Conservation (phyloP, 2,329 filamentous ascomycete species). For the Apiospora koreana region DNA sequence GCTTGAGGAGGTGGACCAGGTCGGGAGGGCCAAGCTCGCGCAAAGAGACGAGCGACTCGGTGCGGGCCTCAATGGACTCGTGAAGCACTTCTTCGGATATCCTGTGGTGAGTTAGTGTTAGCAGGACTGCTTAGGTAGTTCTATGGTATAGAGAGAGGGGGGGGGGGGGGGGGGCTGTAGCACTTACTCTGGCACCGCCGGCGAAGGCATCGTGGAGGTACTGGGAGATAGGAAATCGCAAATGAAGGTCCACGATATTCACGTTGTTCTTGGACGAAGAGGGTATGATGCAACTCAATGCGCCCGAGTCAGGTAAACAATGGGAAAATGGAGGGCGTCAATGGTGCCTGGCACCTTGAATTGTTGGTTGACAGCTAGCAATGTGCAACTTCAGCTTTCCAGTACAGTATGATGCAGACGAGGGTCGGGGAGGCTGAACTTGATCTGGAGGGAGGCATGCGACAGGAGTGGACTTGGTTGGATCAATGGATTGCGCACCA, state of each 20-base stretch:
- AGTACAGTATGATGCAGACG: neutral
- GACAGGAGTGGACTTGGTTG: neutral
- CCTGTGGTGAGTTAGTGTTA: conserved; percentile 47
- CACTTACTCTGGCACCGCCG: conserved; percentile 35
- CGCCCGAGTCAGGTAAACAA: neutral
- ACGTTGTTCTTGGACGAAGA: neutral
- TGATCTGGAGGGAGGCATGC: neutral
- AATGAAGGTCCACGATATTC: neutral
- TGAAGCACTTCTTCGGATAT: conserved; percentile 92
- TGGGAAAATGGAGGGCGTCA: neutral
- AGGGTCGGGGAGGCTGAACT: neutral
- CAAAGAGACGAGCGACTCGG: conserved; percentile 80
- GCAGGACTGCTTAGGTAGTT: conserved; percentile 6
- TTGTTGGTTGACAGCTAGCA: neutral
- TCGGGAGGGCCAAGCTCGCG: conserved; percentile 95
- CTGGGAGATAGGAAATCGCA: neutral
- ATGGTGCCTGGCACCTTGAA: conserved; percentile 7
- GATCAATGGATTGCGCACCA: conserved; percentile 6
- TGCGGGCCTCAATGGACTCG: conserved; percentile 88
- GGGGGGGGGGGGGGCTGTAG: no score
- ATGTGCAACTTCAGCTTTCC: neutral
- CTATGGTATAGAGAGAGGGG: no score
- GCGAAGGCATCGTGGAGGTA: conserved; percentile 31
- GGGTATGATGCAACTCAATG: conserved; percentile 5
- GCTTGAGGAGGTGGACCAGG: conserved; percentile 90